A percentile compares a stretch with the other conserved stretches of the same genome.
phyloP scores from a whole-genome alignment of 139 green algal genomes.

The Spirogloea muscicola region DNA sequence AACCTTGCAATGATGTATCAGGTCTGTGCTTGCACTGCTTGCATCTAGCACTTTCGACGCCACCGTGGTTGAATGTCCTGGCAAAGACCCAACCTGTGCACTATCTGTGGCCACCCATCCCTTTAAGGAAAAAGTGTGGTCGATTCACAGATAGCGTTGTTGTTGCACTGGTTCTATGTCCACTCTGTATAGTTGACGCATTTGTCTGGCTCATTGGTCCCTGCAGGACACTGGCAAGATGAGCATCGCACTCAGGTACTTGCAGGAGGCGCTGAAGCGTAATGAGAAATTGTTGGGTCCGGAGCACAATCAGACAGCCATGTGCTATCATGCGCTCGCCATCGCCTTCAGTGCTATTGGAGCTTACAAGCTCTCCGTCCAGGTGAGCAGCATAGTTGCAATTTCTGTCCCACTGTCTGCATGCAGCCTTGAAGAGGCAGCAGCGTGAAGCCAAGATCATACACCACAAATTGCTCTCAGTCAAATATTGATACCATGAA shows the following conservation, averaged over 20 bases:
- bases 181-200: not conserved
- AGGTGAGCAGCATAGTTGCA: conserved; percentile 16
- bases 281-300: conserved; percentile 45
- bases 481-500: not conserved
- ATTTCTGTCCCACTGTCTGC: not conserved
- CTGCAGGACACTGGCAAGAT: conserved; percentile 35
- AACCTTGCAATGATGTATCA: conserved; percentile 56
- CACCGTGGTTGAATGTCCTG: not conserved
- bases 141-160: conserved; percentile 4
- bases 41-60: not conserved
- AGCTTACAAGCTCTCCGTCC: conserved; percentile 44
- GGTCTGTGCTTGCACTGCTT: not conserved
- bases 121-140: not conserved
- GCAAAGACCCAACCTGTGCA: not conserved
- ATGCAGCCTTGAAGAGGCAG: not conserved
- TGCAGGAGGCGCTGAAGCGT: conserved; percentile 49
- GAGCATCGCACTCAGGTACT: conserved; percentile 32
- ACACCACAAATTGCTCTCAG: conserved; percentile 2
- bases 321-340: conserved; percentile 52
- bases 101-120: not conserved
- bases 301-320: conserved; percentile 47
- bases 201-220: not conserved
- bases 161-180: not conserved
- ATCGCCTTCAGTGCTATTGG: conserved; percentile 49
- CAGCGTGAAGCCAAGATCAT: not conserved